Conservation (phyloP, 2,329 filamentous ascomycete species). For the Pleomassaria siparia region DNA sequence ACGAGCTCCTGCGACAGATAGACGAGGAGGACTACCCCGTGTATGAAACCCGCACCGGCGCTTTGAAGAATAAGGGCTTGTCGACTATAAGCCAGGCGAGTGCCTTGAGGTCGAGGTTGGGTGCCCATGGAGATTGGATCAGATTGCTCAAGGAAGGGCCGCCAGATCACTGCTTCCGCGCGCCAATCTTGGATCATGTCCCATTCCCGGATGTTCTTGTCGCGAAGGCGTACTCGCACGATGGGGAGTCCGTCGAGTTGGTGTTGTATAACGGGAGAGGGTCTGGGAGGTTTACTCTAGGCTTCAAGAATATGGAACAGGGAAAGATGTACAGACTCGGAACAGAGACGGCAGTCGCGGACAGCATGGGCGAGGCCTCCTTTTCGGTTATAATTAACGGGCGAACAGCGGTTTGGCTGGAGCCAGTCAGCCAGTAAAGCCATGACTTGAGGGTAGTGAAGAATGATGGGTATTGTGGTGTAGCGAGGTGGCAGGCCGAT, state of each 20-base stretch:
- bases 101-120: constrained; percentile 6
- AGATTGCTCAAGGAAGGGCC: constrained; percentile 13
- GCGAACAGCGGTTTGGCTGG: constrained; percentile 8
- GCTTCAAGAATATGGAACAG: constrained; percentile 15
- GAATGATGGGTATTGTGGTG: no score
- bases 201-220: constrained; percentile 18
- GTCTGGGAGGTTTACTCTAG: constrained; percentile 10
- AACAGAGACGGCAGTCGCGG: constrained; percentile 6
- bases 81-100: constrained; percentile 7
- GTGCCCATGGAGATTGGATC: constrained; percentile 12
- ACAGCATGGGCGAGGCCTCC: constrained; percentile 5
- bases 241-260: constrained; percentile 12
- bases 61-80: constrained; percentile 16
- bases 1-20: constrained; percentile 15
- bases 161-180: constrained; percentile 9
- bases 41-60: constrained; percentile 10
- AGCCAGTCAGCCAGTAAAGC: no score
- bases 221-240: constrained; percentile 16
- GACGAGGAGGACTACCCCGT: constrained; percentile 16
- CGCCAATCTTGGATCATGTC: constrained; percentile 13
- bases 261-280: constrained; percentile 15
- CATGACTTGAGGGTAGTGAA: no score
- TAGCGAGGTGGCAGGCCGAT: no score
- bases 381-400: constrained; percentile 10
- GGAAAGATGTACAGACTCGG: constrained; percentile 9